Evolutionary conservation across 768 basidiomycete genomes (phyloP), one percentile per base, ranked within the genome.

Genomic region (Mycena galopus): DNA sequence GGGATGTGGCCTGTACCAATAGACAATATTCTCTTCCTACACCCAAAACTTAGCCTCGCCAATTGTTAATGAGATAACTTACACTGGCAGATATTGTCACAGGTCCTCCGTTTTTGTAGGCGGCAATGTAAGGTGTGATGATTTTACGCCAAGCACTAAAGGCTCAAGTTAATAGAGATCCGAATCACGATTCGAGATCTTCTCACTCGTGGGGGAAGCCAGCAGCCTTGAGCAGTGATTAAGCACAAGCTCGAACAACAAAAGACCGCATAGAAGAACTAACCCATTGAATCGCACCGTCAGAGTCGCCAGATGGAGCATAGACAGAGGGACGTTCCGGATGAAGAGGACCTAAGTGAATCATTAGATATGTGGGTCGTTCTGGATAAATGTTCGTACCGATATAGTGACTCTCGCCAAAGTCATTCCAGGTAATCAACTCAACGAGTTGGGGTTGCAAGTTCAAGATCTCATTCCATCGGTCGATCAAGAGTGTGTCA

Each of bases 401-500:
- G 14, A 53, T 53, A 53, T 53, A 53, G 51, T 53, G 51, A 53
- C 51, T 53, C 51, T 53, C 51, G 51, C 51, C 51, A 23, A 53
- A 53, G 51, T 53, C 51, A 53, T 53, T 56, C 29, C 29, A 56
- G 55, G 55, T 56, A 23, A 56, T 56, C 55, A 56, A 56, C 30
- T 56, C 55, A 6, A 56, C 55, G 17, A 56, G 55, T 56, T 56
- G 55, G 21, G 55, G 30, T 29, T 56, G 55, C 29, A 56, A 33
- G 30, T 57, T 57, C 55, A 57, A 57, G 27, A 57, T 57, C 29
- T 57, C 14, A 57, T 57, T 57, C 55, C 55, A 57, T 32, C 55
- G 55, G 32, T 57, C 55, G 55, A 57, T 57, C 55, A 57, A 57
- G 55, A 57, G 55, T n/a, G 55, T 57, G 55, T 57, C 55, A 57